Evolutionary conservation across 2,329 filamentous ascomycete species (phyloP), one percentile per base, ranked within the genome.

Genomic region (Aspergillus bombycis): DNA sequence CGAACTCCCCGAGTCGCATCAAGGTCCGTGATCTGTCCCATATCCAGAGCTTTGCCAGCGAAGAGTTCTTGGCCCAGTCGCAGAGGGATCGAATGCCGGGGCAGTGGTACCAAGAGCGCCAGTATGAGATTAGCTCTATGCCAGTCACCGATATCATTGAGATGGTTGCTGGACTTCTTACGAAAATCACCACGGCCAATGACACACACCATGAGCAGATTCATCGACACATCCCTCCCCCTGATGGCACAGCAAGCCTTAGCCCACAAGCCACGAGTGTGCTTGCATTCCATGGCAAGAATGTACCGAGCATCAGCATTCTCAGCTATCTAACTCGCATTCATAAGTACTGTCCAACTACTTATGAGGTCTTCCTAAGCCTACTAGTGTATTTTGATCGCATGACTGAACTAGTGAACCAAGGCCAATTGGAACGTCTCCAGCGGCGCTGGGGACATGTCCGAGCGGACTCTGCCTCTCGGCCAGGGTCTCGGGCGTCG

Each of bases 261-360:
- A 88, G 83, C 68, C 83, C 85, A 26, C 86, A 90, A 71, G 91
- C 85, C 68, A 91, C 82, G 68, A 91, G 83, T 60, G 94, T 99
- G 3, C 85, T 99, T 45, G 94, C 95, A 14, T 99, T 99, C 71
- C 95, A 99, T 74, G 95, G 95, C 69, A 98, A 97, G 81, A 99
- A 99, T 69, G 92, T 98, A 12, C 95, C 95, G 1, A 95, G 91
- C 74, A 99, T 99, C 72, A 97, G 94, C 23, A 98, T 99, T 65
- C 83, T 96, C 65, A 98, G 93, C 84, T 99, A 99, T 73, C 82
- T 99, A 59, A 94, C 90, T 72, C 89, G 95, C 64, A 98, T 99
- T 75, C 94, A 99, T 81, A 97, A 97, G 81, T 99, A 99, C 80
- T 99, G 95, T 74, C 95, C 95, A 0, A 98, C 95, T 7, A 98